phyloP scores from a whole-genome alignment of 2,329 filamentous ascomycete species.

The Aureobasidium namibiae region DNA sequence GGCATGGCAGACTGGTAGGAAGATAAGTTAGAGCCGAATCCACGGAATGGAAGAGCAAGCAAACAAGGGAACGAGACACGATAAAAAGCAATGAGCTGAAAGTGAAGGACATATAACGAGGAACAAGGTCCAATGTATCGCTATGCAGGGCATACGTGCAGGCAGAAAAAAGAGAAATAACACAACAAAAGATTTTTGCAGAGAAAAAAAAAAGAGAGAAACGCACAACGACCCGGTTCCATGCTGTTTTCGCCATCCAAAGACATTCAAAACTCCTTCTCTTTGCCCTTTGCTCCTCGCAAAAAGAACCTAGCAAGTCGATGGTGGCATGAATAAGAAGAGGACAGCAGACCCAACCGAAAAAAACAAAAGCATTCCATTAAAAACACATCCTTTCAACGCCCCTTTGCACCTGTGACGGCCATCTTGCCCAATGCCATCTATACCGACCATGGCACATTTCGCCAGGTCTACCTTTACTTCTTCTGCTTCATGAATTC shows the following conservation, averaged over 20 bases:
- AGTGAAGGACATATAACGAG: not conserved
- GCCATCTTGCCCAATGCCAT: not conserved
- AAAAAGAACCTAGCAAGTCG: not conserved
- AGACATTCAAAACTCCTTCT: not conserved
- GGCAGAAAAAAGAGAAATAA: not conserved
- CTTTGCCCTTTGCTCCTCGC: constrained; percentile 6
- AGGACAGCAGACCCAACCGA: not conserved
- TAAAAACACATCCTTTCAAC: not conserved
- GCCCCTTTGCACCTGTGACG: constrained; percentile 1
- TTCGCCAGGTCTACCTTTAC: not conserved
- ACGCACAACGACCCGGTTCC: not conserved
- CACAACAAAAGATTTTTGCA: not conserved
- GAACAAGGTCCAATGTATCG: not conserved
- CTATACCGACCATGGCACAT: not conserved
- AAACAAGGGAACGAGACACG: not conserved
- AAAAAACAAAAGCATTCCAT: not conserved
- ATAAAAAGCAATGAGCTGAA: not conserved
- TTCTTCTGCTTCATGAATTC: constrained; percentile 36
- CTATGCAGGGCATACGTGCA: constrained; percentile 1
- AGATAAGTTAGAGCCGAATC: not conserved
- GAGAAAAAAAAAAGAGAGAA: not conserved
- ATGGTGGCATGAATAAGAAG: not conserved
- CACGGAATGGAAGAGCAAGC: not conserved
- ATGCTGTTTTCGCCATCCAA: constrained; percentile 1
- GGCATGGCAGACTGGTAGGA: too few relatives aligned